phyloP scores from a whole-genome alignment of 768 basidiomycete genomes.

The Mycena sanguinolenta region DNA sequence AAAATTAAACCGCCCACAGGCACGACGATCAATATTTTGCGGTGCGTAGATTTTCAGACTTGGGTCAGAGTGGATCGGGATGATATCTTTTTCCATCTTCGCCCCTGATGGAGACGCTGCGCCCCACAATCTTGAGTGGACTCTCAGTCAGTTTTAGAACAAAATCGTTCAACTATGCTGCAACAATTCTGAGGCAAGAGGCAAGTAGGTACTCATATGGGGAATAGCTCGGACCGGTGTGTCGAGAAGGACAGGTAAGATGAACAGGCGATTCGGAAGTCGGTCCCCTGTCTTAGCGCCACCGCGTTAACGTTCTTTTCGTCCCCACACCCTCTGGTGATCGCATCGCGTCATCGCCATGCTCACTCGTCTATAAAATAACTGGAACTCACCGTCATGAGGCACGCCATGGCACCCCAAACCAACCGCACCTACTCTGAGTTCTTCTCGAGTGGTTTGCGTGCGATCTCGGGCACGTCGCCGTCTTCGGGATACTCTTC shows the following conservation, averaged over 20 bases:
- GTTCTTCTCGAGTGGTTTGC: constrained; percentile 63
- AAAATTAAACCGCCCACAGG: background rate
- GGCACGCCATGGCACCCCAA: constrained; percentile 37
- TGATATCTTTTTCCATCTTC: constrained; percentile 14
- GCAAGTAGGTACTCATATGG: background rate
- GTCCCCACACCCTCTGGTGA: constrained; percentile 8
- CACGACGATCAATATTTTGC: constrained; percentile 17
- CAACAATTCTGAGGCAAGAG: too few species aligned
- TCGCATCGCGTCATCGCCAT: constrained; percentile 28
- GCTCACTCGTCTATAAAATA: constrained; percentile 23
- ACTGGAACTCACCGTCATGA: constrained; percentile 24
- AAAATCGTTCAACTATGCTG: background rate
- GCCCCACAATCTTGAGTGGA: background rate
- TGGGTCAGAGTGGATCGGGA: background rate
- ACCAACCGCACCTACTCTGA: constrained; percentile 56
- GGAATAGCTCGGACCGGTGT: constrained; percentile 9
- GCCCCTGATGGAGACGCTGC: constrained; percentile 7
- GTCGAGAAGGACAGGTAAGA: constrained; percentile 6
- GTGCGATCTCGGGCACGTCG: constrained; percentile 50
- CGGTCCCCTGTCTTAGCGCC: constrained; percentile 26
- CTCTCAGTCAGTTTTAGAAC: too few species aligned
- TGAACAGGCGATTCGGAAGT: constrained; percentile 11
- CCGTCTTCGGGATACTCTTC: constrained; percentile 25
- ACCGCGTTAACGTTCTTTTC: background rate
- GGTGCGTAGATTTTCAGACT: constrained; percentile 3